Percentiles rank a stretch among this genome's conserved stretches.
phyloP scores from a whole-genome alignment of 768 basidiomycete genomes.

The Lentinus tigrinus region DNA sequence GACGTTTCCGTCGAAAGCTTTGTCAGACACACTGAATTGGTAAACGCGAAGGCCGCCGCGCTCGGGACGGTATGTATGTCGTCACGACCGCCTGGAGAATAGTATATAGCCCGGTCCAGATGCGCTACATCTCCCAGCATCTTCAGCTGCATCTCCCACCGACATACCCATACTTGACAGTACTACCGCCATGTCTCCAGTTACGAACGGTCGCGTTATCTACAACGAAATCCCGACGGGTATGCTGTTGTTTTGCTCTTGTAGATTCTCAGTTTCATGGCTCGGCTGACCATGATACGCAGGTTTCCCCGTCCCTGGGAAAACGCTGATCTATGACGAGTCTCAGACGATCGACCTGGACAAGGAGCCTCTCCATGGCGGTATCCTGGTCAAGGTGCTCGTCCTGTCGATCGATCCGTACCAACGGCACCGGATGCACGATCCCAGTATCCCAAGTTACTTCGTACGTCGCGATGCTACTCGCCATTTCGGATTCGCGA shows the following conservation, averaged over 20 bases:
- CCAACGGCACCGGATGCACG: constrained; percentile 20
- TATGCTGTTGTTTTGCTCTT: constrained; percentile 11
- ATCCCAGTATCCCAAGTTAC: constrained; percentile 12
- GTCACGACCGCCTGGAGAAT: too few relatives aligned
- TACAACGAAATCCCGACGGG: constrained; percentile 29
- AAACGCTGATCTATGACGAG: constrained; percentile 27
- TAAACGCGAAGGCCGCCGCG: too few relatives aligned
- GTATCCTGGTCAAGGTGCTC: constrained; percentile 29
- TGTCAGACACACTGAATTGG: too few relatives aligned
- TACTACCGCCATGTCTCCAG: constrained; percentile 7
- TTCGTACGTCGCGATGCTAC: neutral
- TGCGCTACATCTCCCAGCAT: too few relatives aligned
- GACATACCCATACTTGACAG: neutral
- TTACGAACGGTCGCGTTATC: constrained; percentile 27
- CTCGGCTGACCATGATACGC: neutral
- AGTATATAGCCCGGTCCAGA: too few relatives aligned
- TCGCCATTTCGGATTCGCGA: too few relatives aligned
- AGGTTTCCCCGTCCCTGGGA: constrained; percentile 30
- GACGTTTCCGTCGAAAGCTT: too few relatives aligned
- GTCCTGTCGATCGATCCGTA: constrained; percentile 25
- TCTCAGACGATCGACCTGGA: constrained; percentile 29
- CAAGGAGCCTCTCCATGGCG: constrained; percentile 26
- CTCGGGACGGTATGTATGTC: too few relatives aligned
- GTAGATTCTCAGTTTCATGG: neutral
- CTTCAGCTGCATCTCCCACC: too few relatives aligned